Conservation (phyloP, 495 filamentous ascomycete genomes). For the Aspergillus nidulans region DNA sequence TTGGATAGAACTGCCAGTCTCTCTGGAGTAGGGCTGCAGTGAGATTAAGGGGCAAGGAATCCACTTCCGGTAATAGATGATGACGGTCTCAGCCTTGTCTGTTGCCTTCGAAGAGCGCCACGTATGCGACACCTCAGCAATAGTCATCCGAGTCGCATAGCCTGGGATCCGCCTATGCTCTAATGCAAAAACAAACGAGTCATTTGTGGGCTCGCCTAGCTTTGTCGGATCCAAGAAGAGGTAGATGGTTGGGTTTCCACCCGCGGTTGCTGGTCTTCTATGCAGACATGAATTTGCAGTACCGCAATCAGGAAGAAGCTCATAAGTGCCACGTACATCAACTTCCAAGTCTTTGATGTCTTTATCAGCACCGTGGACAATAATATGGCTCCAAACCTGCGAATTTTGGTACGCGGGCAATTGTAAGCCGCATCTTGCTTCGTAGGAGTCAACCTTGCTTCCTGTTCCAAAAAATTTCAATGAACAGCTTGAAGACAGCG, state of each 20-base stretch:
- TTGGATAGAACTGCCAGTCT: neutral
- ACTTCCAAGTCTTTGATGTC: conserved; percentile 28
- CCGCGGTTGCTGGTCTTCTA: conserved; percentile 22
- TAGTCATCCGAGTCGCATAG: conserved; percentile 47
- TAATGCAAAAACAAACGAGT: conserved; percentile 62
- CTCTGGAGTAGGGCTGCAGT: conserved; percentile 9
- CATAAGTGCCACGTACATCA: conserved; percentile 54
- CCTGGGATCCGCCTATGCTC: conserved; percentile 47
- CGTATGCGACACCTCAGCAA: conserved; percentile 38
- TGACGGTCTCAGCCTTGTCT: conserved; percentile 2
- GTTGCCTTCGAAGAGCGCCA: conserved; percentile 28
- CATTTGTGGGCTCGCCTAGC: conserved; percentile 40
- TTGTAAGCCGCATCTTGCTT: conserved; percentile 38
- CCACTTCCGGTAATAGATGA: conserved; percentile 28
- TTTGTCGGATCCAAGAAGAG: conserved; percentile 62
- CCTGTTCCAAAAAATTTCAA: conserved; percentile 24
- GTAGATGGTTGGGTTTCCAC: conserved; percentile 39
- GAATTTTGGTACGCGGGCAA: conserved; percentile 25
- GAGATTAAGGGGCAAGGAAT: conserved; percentile 1
- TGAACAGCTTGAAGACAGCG: conserved; percentile 24
- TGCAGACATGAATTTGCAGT: conserved; percentile 60
- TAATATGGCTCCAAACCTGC: conserved; percentile 38
- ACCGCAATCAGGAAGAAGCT: conserved; percentile 58
- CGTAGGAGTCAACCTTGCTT: conserved; percentile 20
- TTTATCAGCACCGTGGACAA: conserved; percentile 27